Base-by-base conservation (phyloP, 495 filamentous ascomycete species). In the Neurospora intermedia region DNA sequence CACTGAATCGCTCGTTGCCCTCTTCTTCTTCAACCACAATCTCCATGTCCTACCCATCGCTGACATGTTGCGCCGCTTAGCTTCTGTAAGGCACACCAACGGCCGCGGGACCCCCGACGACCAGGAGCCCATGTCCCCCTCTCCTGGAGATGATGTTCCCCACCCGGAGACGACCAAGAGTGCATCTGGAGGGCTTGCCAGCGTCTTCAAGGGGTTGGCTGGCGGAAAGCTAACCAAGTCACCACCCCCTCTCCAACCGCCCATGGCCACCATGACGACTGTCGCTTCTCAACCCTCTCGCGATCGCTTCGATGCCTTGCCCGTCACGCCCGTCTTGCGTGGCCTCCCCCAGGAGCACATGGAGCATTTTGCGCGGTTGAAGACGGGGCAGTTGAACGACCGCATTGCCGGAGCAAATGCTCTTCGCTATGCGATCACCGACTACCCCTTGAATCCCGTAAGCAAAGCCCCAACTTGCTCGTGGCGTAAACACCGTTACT, bases 381-480 rank as follows among this genome's bases (percentile, higher is more conserved):
- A 81, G 80, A 81, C 80, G 74, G 87, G 80, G 70, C 80, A 82
- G n/a, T 76, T 85, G 38, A 77, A 74, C 73, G 86, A 88, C 70
- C 82, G 89, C 71, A 79, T 90, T 20, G 78, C 81, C 13, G 89
- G 89, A 13, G 89, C 89, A 27, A 87, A 84, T 74, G 81, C 85
- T 15, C 80, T 91, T 59, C 84, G 87, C 20, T 80, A 80, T 73
- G 84, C 84, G 72, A 85, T 91, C 59, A 80, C 81, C 48, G 85
- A 89, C 72, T 90, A 87, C 78, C 87, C 89, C 7, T 81, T 89
- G 16, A 85, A 83, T 75, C 85, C 85, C 31, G 86, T 87, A 78
- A 71, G 76, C 76, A 59, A 3, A 20, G 40, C 70, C n/a, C 35
- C 41, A 11, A 4, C 70, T 35, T 54, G 18, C 48, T 23, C 48